Evolutionary conservation across 1,139 yeast genomes (phyloP), one percentile per base, ranked within the genome.

Genomic region (Taiozyma sp.): DNA sequence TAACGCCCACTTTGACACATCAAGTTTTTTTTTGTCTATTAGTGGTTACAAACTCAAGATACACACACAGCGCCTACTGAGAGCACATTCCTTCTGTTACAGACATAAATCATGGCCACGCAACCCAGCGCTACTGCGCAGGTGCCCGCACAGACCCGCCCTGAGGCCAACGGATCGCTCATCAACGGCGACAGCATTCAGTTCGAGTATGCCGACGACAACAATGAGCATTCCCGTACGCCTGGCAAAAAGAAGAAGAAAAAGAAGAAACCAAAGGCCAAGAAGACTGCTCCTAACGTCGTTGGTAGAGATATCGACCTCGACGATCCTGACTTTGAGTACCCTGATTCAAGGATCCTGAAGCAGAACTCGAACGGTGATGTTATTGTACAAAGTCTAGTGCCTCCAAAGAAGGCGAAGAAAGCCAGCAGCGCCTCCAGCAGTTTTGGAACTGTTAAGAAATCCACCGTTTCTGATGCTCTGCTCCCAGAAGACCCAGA

Each of bases 341-440:
- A 87, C 64, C 95, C 95, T 1, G 75, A 81, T 7, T 83, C 90
- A 3, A 66, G 95, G 53, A 84, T 87, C 3, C 83, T 87, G 57
- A 85, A 83, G 62, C 86, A 84, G 64, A 86, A 81, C 1, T 78
- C 87, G 4, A 83, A 85, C 64, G 95, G 93, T 4, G 87, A 84
- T 60, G 87, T 87, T 29, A 76, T 86, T 55, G 87, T 87, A 3
- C 73, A 73, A 54, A 67, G 75, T 39, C 62, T 70, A 40, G 63
- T 59, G 22, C 41, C 41, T 38, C 49, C 57, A 14, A 32, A 43
- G 36, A 38, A 28, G 40, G 47, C 43, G 3, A 28, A 39, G 44
- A 38, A 34, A 29, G 47, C 30, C 16, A 46, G 24, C 48, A 48
- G 24, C 48, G 46, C 46, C 43, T 32, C 52, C 19, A 39, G 47